Evolutionary conservation across 192 early-diverging fungal genomes (phyloP), one percentile per base, ranked within the genome.

Genomic region (Haplosporangium gracile): DNA sequence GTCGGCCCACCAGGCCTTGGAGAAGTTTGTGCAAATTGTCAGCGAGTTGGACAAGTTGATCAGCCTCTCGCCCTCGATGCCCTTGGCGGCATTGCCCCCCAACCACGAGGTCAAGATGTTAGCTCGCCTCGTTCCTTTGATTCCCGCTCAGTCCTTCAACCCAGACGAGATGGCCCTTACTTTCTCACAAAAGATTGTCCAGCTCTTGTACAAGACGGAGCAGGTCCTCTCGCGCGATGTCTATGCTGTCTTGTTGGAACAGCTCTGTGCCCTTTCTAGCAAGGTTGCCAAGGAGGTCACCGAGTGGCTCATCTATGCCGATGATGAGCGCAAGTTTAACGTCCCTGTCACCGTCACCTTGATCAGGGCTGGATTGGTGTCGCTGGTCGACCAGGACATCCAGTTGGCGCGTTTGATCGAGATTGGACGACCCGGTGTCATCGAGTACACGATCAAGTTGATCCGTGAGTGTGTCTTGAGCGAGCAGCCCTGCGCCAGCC

Each of bases 241-340:
- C 24, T 99, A 97, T 83, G 94, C 96, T 8, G 86, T 93, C 29
- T 82, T 99, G 4, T 89, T 99, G 75, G 95, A 95, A 75, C 91
- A 94, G 15, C 89, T 99, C 42, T 98, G 97, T 78, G 97, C 97
- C 65, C 85, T 94, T 68, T 98, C 99, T 0, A 91, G 91, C 68
- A 93, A 93, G 43, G 94, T 97, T 11, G 92, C 91, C 22, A 94
- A 95, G 73, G 97, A 99, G 83, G 95, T 99, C 38, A 95, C 93
- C 16, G 92, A 93, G 43, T 99, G 99, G 99, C 87, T 99, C 26
- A 91, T 97, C 34, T 98, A 96, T 89, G 93, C 95, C 4, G 97
- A 98, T 74, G 99, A 99, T 81, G 98, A 98, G 88, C 96, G 97
- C 81, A 97, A 98, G 85, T 95, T 94, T 80, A 97, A 96, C 76